Conservation (phyloP, 176 grass and related monocot genomes). For the Eremochloa ophiuroides region DNA sequence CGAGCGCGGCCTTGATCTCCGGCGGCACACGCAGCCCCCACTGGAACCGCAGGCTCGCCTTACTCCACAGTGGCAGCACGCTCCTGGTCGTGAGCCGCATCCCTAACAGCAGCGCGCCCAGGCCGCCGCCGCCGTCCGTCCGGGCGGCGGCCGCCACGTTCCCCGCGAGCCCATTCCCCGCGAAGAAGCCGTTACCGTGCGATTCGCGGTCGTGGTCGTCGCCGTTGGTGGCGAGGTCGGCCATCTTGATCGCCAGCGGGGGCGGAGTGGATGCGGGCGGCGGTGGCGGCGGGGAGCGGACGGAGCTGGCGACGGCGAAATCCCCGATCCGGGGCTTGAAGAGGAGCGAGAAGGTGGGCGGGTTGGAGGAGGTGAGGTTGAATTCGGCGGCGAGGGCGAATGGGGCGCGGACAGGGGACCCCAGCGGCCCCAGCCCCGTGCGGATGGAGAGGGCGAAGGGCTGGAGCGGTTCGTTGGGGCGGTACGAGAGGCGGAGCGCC, state of each 20-base stretch:
- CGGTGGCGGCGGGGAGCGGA: constrained; percentile 27
- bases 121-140: constrained; percentile 26
- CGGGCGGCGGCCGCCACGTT: constrained; percentile 39
- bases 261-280: constrained; percentile 7
- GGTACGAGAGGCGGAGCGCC: constrained; percentile 70
- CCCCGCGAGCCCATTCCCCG: constrained; percentile 47
- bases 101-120: constrained; percentile 46
- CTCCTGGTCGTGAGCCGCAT: constrained; percentile 65
- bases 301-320: constrained; percentile 68
- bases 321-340: constrained; percentile 82
- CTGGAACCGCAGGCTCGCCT: constrained; percentile 58
- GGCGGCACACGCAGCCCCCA: constrained; percentile 79
- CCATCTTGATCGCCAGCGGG: constrained; percentile 35
- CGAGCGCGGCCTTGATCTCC: constrained; percentile 47
- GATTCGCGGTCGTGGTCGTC: constrained; percentile 23
- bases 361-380: constrained; percentile 50
- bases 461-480: constrained; percentile 59
- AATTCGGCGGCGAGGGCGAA: constrained; percentile 74
- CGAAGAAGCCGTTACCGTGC: not conserved
- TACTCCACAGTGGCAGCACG: constrained; percentile 57
- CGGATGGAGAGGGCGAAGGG: constrained; percentile 80
- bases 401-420: constrained; percentile 50
- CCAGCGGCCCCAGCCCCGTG: constrained; percentile 61
- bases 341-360: constrained; percentile 64
- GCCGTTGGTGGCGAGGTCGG: constrained; percentile 33